Evolutionary conservation across 805 yeast species (phyloP).

Genomic region (Candida fluviatilis): DNA sequence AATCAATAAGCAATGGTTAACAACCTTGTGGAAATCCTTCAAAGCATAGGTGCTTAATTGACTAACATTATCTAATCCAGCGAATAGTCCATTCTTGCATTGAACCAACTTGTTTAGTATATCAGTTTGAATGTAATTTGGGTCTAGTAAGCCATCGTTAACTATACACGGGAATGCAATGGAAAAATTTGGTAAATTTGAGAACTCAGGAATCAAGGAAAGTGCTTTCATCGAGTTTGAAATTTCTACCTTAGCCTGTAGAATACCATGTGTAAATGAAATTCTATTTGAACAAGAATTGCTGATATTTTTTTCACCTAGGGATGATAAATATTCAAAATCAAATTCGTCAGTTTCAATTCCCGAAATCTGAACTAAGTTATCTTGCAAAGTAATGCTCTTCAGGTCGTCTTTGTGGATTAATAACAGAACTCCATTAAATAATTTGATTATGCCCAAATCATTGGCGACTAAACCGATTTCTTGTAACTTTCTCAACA

Average conservation of each 20-base stretch:
- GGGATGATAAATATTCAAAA: not conserved
- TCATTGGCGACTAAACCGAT: not conserved
- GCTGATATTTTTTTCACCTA: not conserved
- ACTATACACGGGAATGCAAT: constrained; percentile 8
- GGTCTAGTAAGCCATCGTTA: constrained; percentile 5
- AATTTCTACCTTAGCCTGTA: not conserved
- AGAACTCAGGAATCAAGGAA: not conserved
- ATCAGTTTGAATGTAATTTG: constrained; percentile 4
- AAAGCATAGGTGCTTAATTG: constrained; percentile 12
- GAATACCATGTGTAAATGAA: not conserved
- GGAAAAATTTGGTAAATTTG: not conserved
- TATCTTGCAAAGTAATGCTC: not conserved
- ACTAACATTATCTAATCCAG: constrained; percentile 5
- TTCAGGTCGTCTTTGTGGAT: not conserved
- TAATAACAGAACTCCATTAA: not conserved
- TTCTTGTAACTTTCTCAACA: not conserved
- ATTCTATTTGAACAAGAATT: not conserved
- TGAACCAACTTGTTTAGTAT: constrained; percentile 13
- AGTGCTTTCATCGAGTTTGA: not conserved
- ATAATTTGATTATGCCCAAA: not conserved
- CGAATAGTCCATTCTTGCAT: constrained; percentile 12
- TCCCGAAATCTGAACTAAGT: not conserved
- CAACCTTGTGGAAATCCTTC: constrained; percentile 11
- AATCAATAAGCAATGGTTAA: constrained; percentile 15
- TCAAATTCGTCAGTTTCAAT: not conserved